Base-by-base conservation (phyloP, 2,329 filamentous ascomycete genomes). In the Pseudohalonectria lignicola region DNA sequence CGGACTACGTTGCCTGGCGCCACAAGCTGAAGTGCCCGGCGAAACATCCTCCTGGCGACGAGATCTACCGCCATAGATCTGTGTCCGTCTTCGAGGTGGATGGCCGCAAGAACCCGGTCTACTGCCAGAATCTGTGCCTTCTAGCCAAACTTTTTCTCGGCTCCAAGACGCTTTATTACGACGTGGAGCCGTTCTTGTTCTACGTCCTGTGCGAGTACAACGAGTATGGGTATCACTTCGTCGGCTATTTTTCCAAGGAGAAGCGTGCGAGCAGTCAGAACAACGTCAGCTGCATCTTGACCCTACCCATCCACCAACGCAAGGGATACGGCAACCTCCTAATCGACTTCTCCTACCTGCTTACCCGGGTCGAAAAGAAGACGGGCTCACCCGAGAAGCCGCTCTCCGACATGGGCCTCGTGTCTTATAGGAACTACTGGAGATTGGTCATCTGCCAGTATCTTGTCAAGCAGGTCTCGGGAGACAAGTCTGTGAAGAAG, bases 191-290 rank as follows among this genome's bases (percentile, higher is more conserved):
- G 0, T 96, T 96, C 56, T 62, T 96, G 6, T 96, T 96, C 64
- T 96, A 96, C 56, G 88, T 95, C 49, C 85, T 96, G 64, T 94
- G 87, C 47, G 92, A 94, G 50, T 90, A 88, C 49, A 85, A 95
- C 52, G 82, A 92, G 40, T 75, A 82, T 15, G 90, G 90, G 15
- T 95, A 92, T 54, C 92, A 95, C 55, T 92, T 98, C 48, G 90
- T 96, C 19, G 92, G 92, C n/a, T 98, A 98, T 55, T 98, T 98
- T 52, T 96, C 92, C 36, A 98, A 98, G 57, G 92, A 98, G 62
- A 98, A 98, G 62, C 74, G 93, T 31, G 82, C 86, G 2, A 90
- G 86, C 58, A 94, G 87, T 43, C 82, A 88, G 49, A 96, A 98
- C 59, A 98, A 98, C 47, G 92, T 98, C 34, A 95, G 87, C 8